These are phyloP conservation scores for Mycena haematopus DNA, from an alignment of 768 basidiomycete species.

Conservation along the genomic window DNA sequence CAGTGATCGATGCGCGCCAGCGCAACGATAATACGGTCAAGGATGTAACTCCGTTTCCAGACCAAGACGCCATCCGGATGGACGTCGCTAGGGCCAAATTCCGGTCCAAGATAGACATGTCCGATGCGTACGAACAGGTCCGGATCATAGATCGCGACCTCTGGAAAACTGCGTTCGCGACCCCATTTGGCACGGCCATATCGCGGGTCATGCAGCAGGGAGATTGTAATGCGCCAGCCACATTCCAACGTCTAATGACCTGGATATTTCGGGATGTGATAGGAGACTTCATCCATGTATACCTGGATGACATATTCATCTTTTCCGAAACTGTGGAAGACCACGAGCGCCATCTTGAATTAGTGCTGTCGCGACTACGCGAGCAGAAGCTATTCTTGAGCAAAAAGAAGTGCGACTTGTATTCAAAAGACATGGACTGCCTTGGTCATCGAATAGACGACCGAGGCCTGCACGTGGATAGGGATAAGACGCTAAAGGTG, in stretches of 20 bases:
- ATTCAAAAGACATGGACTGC: too few species aligned
- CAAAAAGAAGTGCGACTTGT: too few species aligned
- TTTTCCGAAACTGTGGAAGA: conserved; percentile 45
- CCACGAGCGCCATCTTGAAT: conserved; percentile 41
- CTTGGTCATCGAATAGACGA: background rate
- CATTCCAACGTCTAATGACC: conserved; percentile 54
- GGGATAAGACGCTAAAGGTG: background rate
- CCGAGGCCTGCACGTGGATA: background rate
- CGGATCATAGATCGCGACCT: too few species aligned
- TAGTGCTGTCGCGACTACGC: conserved; percentile 39
- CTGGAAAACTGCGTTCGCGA: conserved; percentile 36
- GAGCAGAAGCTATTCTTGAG: too few species aligned
- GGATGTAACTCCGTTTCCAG: too few species aligned
- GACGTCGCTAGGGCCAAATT: too few species aligned
- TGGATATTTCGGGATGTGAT: conserved; percentile 45
- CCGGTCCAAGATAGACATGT: too few species aligned
- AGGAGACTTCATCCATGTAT: conserved; percentile 47
- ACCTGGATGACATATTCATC: conserved; percentile 53
- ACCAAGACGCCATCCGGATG: too few species aligned
- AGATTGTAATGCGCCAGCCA: too few species aligned
- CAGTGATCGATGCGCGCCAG: conserved; percentile 41
- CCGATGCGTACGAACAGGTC: too few species aligned
- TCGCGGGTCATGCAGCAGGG: conserved; percentile 34
- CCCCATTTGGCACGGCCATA: background rate
- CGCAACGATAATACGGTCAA: conserved; percentile 47